phyloP scores from a whole-genome alignment of 2,329 filamentous ascomycete species.

The Colletotrichum musicola region DNA sequence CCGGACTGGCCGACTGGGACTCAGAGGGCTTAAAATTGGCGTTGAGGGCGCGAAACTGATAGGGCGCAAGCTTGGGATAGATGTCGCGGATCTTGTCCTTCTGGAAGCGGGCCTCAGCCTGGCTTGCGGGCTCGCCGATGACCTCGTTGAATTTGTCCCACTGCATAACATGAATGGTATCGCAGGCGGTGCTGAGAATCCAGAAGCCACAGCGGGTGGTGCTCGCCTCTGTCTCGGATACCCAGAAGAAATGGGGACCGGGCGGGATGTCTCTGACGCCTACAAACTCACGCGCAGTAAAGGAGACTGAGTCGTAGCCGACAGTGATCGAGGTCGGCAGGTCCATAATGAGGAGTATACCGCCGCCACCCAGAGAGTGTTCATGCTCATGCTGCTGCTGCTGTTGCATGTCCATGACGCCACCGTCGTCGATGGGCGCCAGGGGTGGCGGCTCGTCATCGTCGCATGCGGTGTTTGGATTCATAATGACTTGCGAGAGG shows the following conservation, averaged over 20 bases:
- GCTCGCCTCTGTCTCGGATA: slow-evolving; percentile 60
- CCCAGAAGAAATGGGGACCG: slow-evolving; percentile 72
- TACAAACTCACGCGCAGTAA: slow-evolving; percentile 61
- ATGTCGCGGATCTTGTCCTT: slow-evolving; percentile 54
- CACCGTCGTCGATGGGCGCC: slow-evolving; percentile 41
- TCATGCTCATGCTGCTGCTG: slow-evolving; percentile 38
- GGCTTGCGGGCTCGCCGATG: slow-evolving; percentile 60
- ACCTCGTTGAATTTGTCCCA: slow-evolving; percentile 70
- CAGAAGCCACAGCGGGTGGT: slow-evolving; percentile 70
- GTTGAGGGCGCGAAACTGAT: slow-evolving; percentile 51
- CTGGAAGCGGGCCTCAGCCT: slow-evolving; percentile 60
- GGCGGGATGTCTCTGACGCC: slow-evolving; percentile 68
- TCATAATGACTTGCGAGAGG: slow-evolving; percentile 37
- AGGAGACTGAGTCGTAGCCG: slow-evolving; percentile 65
- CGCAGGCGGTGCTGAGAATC: slow-evolving; percentile 57
- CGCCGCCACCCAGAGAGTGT: slow-evolving; percentile 54
- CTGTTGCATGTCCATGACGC: slow-evolving; percentile 26
- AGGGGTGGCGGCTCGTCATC: slow-evolving; percentile 48
- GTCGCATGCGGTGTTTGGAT: slow-evolving; percentile 38
- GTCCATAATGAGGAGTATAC: slow-evolving; percentile 65
- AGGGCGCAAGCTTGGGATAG: slow-evolving; percentile 59
- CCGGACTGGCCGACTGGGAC: slow-evolving; percentile 36
- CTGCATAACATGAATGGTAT: slow-evolving; percentile 60
- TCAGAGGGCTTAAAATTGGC: slow-evolving; percentile 25
- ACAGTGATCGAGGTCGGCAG: slow-evolving; percentile 65